Base-by-base conservation (phyloP, 352 stramenopile genomes). In the Phytophthora pini region DNA sequence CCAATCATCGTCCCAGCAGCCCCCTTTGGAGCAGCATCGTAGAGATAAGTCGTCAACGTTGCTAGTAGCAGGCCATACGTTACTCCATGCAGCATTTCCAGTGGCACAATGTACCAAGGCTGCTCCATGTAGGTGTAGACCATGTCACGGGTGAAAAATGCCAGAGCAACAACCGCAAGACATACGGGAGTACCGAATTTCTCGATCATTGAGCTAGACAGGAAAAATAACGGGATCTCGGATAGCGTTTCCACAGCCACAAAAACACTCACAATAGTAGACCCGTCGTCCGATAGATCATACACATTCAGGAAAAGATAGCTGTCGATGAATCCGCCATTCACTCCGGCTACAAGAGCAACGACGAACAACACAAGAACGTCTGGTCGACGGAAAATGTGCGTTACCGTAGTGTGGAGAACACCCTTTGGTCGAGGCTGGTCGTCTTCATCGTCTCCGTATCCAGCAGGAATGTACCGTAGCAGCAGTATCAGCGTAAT, bases 221-320 rank as follows among this genome's bases (percentile, higher is more conserved):
- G 65, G 58, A 86, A 90, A 47, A 88, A 90, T 2, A 81, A 49
- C 24, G 79, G 79, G 15, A 87, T 74, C 64, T 90, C 79, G 8
- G 79, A 88, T 26, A 82, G 46, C 0, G 81, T 88, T 59, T 90
- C 58, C 29, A 80, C 80, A 13, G 76, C 64, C 6, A 87, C 76
- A 10, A 77, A 75, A 10, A 85, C 74, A 52, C 79, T 81, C 15
- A 90, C 80, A 58, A 90, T 79, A 17, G 68, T 69, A 22, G 72
- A 46, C 10, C 77, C 76, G 11, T 76, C 47, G 36, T 67, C 61
- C 9, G 72, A 84, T 31, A 90, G 50, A 52, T 86, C 75, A 60
- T 82, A 87, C 17, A 88, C 62, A 43, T 87, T 77, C 39, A 88
- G 62, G 45, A 79, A 80, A 22, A 88, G 66, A 56, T 77, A 90